Conservation (phyloP, 225 moss, liverwort and hornwort genomes). For the Anthoceros angustus region DNA sequence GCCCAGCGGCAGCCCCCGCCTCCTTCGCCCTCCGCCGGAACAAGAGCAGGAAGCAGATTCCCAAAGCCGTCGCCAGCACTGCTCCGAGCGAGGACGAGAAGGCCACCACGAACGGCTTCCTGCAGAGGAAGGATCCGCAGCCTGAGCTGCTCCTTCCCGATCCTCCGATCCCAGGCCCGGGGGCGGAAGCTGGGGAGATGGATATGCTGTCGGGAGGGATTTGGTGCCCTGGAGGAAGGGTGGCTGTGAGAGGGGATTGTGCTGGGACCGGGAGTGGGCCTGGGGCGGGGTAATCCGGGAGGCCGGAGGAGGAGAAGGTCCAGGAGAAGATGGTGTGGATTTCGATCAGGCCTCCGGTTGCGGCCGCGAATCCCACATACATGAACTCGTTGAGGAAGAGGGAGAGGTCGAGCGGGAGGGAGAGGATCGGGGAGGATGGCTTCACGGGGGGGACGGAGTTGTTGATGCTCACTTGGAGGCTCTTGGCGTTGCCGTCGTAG, state of each 20-base stretch:
- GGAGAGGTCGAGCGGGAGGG: background rate
- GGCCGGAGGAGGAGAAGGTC: conserved; percentile 15
- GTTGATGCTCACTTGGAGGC: conserved; percentile 8
- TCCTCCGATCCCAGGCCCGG: background rate
- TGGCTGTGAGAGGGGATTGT: too few relatives aligned
- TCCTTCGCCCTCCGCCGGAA: background rate
- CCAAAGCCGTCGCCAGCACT: background rate
- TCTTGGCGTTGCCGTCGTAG: conserved; percentile 17
- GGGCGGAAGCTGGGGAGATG: background rate
- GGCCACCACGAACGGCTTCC: background rate
- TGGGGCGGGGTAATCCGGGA: background rate
- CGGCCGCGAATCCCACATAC: conserved; percentile 16
- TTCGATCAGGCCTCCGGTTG: conserved; percentile 16
- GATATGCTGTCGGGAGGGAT: too few relatives aligned
- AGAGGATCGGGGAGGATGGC: background rate
- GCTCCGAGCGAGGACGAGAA: background rate
- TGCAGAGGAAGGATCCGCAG: background rate
- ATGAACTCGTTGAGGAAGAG: conserved; percentile 9
- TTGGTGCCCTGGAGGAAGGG: too few relatives aligned
- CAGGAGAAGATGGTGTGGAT: conserved; percentile 13
- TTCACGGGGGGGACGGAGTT: background rate
- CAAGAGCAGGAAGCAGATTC: background rate
- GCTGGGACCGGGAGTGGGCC: background rate
- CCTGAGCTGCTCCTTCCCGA: too few relatives aligned
- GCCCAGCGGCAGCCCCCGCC: background rate